Conservation (phyloP, 2,329 filamentous ascomycete species). For the Leptographium radiaticola region DNA sequence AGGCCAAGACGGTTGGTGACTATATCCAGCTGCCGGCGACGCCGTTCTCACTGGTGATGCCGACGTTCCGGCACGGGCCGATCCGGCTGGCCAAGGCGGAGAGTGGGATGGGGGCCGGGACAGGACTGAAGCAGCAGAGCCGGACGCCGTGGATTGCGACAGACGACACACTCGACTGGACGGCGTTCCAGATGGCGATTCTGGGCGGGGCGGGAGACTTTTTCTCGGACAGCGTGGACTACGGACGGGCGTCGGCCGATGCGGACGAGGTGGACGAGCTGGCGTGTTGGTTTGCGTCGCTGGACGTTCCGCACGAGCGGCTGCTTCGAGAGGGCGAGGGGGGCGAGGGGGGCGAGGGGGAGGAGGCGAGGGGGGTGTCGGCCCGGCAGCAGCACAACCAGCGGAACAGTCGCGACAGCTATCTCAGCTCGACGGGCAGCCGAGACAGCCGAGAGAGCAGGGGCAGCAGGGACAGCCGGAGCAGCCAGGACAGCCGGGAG, state of each 20-base stretch:
- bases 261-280: slow-evolving; percentile 36
- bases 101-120: slow-evolving; percentile 2
- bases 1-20: slow-evolving; percentile 17
- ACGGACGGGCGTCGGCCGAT: slow-evolving; percentile 21
- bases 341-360: neutral
- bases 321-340: slow-evolving; percentile 16
- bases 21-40: slow-evolving; percentile 36
- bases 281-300: slow-evolving; percentile 36
- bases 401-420: neutral
- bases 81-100: slow-evolving; percentile 38
- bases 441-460: neutral
- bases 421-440: neutral
- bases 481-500: neutral
- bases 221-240: slow-evolving; percentile 29
- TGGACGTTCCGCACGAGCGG: slow-evolving; percentile 32
- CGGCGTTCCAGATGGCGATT: slow-evolving; percentile 52
- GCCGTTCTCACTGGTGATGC: slow-evolving; percentile 33
- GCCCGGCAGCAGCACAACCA: neutral
- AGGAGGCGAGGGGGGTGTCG: neutral
- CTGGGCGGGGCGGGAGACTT: slow-evolving; percentile 42
- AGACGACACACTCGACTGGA: slow-evolving; percentile 47
- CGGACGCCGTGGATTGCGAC: slow-evolving; percentile 15
- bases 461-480: neutral
- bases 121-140: neutral
- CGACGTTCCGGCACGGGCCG: slow-evolving; percentile 39